Evolutionary conservation across 345 rosid species (phyloP).

Genomic region (Corchorus olitorius): DNA sequence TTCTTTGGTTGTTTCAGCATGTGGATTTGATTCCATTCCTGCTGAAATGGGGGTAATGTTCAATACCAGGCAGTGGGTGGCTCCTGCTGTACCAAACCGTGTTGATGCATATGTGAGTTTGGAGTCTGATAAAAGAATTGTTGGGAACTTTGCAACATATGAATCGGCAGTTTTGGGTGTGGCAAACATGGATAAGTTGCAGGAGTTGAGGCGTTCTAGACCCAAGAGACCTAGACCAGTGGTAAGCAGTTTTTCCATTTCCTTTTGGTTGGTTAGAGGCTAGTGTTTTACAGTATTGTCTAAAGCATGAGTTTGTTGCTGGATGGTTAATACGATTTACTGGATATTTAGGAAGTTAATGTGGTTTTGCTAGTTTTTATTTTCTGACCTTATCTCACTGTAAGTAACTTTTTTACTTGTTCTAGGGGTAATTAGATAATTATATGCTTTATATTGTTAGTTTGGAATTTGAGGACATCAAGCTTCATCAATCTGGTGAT

Average conservation of each 20-base stretch:
- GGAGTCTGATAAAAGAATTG: constrained; percentile 74
- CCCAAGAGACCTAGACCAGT: constrained; percentile 67
- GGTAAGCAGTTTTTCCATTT: constrained; percentile 40
- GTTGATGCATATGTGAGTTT: constrained; percentile 73
- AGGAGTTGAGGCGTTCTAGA: constrained; percentile 71
- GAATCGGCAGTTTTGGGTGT: constrained; percentile 87
- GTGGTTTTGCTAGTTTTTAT: too few relatives aligned
- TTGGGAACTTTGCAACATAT: constrained; percentile 77
- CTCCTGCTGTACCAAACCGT: constrained; percentile 64
- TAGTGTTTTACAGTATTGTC: not conserved
- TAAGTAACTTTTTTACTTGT: too few relatives aligned
- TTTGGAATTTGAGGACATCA: too few relatives aligned
- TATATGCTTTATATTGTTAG: too few relatives aligned
- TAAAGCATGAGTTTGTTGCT: not conserved
- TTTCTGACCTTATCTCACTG: too few relatives aligned
- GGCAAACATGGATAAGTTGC: constrained; percentile 58
- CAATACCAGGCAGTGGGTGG: constrained; percentile 78
- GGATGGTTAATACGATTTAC: not conserved
- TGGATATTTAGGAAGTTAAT: too few relatives aligned
- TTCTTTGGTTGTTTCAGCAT: constrained; percentile 81
- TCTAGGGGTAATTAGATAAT: too few relatives aligned
- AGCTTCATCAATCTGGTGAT: too few relatives aligned
- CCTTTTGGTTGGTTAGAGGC: not conserved
- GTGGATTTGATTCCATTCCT: constrained; percentile 91
- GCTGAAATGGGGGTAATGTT: constrained; percentile 81